A percentile compares a stretch with the other conserved stretches of the same genome.
Conservation (phyloP, 345 rosid genomes). For the Cochlearia excelsa region DNA sequence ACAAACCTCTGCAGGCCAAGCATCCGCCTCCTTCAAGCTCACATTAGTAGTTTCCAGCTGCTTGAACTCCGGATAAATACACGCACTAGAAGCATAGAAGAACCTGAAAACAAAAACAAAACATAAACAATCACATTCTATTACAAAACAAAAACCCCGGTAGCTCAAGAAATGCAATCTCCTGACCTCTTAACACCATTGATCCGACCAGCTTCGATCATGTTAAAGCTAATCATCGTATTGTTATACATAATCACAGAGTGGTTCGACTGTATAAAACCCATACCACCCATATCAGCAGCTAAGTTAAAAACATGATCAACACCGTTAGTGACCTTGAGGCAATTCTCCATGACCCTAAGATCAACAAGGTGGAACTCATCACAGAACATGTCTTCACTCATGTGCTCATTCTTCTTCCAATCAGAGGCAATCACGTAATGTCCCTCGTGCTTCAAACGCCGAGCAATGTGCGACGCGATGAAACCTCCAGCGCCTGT, state of each 20-base stretch:
- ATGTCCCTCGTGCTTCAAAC: slow-evolving; percentile 93
- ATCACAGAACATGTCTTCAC: slow-evolving; percentile 95
- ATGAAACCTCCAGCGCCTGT: slow-evolving; percentile 98
- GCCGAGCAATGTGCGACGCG: slow-evolving; percentile 97
- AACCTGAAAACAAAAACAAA: slow-evolving; percentile 46
- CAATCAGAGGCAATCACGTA: slow-evolving; percentile 96
- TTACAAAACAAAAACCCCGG: not conserved
- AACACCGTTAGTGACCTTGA: slow-evolving; percentile 70
- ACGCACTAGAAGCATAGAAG: slow-evolving; percentile 99
- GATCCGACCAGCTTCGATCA: slow-evolving; percentile 95
- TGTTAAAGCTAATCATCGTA: slow-evolving; percentile 97
- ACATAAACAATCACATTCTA: not conserved
- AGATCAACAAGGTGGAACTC: slow-evolving; percentile 96
- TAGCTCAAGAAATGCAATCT: not conserved
- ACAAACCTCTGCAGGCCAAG: slow-evolving; percentile 99
- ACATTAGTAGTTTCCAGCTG: slow-evolving; percentile 92
- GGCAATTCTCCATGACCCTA: slow-evolving; percentile 94
- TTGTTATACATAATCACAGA: slow-evolving; percentile 98
- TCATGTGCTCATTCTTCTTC: slow-evolving; percentile 99
- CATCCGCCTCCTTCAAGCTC: slow-evolving; percentile 97
- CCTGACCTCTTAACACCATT: slow-evolving; percentile 83
- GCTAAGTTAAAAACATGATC: slow-evolving; percentile 98
- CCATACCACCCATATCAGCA: slow-evolving; percentile 99
- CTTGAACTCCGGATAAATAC: slow-evolving; percentile 97
- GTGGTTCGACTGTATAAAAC: slow-evolving; percentile 97